A percentile compares a stretch with the other conserved stretches of the same genome.
Evolutionary conservation across 2,329 filamentous ascomycete species (phyloP).

Genomic region (Calonectria pteridis): DNA sequence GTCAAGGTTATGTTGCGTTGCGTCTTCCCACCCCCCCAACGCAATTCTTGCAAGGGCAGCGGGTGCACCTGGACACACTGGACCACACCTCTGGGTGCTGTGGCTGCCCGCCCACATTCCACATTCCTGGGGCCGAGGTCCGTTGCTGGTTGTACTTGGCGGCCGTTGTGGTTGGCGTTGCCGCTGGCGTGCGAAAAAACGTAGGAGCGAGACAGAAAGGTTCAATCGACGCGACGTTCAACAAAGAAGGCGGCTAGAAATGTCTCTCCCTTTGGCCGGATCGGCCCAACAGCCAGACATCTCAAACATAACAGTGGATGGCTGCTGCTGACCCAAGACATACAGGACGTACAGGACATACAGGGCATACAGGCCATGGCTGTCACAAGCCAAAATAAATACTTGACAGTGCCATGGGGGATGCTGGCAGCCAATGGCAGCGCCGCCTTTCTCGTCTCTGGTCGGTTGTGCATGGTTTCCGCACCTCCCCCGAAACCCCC

Average conservation of each 20-base stretch:
- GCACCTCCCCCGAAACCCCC: constrained; percentile 31
- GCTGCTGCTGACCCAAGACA: constrained; percentile 15
- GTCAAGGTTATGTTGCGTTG: constrained; percentile 10
- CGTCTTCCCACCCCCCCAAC: constrained; percentile 27
- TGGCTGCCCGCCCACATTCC: constrained; percentile 3
- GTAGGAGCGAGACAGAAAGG: background rate
- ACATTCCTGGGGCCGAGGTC: background rate
- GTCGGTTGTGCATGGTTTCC: constrained; percentile 19
- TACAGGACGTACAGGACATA: background rate
- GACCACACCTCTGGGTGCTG: background rate
- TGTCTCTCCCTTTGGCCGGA: constrained; percentile 22
- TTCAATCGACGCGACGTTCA: background rate
- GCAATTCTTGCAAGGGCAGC: constrained; percentile 15
- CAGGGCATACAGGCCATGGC: constrained; percentile 30
- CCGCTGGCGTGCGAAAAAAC: background rate
- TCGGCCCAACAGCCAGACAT: background rate
- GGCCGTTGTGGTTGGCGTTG: background rate
- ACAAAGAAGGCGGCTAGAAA: constrained; percentile 2
- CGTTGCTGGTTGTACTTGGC: background rate
- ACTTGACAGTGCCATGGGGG: constrained; percentile 33
- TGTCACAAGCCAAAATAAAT: constrained; percentile 45
- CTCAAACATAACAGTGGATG: background rate
- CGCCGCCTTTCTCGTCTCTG: constrained; percentile 7
- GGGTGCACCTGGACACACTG: background rate
- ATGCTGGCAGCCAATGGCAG: constrained; percentile 36